phyloP scores from a whole-genome alignment of 1,284 basidiomycete species.

The Irpex lacteus region DNA sequence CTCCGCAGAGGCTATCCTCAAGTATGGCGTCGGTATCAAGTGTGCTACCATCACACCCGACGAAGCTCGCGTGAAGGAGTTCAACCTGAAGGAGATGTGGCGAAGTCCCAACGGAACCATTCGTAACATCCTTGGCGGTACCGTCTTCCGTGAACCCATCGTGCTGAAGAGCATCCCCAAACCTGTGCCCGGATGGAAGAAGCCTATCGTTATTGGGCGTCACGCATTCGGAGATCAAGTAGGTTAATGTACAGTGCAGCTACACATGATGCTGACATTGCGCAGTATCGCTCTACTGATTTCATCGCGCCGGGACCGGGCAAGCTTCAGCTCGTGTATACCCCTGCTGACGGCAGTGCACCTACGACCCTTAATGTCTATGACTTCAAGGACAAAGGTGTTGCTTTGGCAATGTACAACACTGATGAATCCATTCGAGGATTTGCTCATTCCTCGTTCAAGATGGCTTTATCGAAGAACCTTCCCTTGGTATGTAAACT shows the following conservation, averaged over 20 bases:
- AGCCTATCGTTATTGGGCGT: slow-evolving; percentile 95
- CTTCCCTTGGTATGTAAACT: slow-evolving; percentile 70
- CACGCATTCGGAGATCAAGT: slow-evolving; percentile 98
- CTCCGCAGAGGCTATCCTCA: slow-evolving; percentile 87
- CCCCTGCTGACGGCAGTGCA: slow-evolving; percentile 68
- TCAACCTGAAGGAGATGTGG: slow-evolving; percentile 99
- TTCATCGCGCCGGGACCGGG: slow-evolving; percentile 85
- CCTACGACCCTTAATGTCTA: slow-evolving; percentile 78
- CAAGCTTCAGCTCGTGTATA: slow-evolving; percentile 87
- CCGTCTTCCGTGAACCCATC: slow-evolving; percentile 99
- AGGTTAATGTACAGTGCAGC: background rate
- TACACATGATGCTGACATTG: background rate
- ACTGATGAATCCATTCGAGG: slow-evolving; percentile 94
- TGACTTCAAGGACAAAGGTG: slow-evolving; percentile 87
- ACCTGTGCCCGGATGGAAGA: slow-evolving; percentile 94
- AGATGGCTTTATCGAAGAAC: slow-evolving; percentile 96
- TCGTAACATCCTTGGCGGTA: slow-evolving; percentile 96
- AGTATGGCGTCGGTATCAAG: slow-evolving; percentile 91
- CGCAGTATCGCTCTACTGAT: slow-evolving; percentile 87
- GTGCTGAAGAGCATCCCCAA: slow-evolving; percentile 89
- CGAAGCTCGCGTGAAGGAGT: slow-evolving; percentile 92
- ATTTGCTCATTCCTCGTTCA: slow-evolving; percentile 97
- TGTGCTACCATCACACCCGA: slow-evolving; percentile 99
- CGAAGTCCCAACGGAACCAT: slow-evolving; percentile 94
- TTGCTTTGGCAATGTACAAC: slow-evolving; percentile 95